These are phyloP conservation scores for Ceratocystiopsis sp. DNA, from an alignment of 2,329 filamentous ascomycete species.

Conservation along the genomic window DNA sequence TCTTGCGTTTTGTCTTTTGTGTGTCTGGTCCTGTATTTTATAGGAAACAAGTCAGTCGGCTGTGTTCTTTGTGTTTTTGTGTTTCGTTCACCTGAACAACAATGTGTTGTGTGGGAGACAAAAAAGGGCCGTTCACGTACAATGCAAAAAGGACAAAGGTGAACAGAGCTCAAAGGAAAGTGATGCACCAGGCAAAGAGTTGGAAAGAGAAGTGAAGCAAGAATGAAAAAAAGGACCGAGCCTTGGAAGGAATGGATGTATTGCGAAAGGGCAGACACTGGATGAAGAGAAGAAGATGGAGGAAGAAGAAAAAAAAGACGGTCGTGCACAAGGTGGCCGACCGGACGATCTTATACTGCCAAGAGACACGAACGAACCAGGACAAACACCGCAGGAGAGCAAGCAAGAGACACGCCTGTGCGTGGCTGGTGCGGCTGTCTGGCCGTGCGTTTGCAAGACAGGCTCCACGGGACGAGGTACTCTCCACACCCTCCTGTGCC, in stretches of 20 bases:
- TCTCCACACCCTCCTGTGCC: too few relatives aligned
- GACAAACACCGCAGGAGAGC: too few relatives aligned
- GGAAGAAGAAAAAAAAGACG: not conserved
- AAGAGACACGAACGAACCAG: too few relatives aligned
- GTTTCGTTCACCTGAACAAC: not conserved
- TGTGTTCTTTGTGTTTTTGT: conserved; percentile 2
- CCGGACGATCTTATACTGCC: too few relatives aligned
- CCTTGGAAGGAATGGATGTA: not conserved
- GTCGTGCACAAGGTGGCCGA: too few relatives aligned
- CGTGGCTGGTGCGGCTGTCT: too few relatives aligned
- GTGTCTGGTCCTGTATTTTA: too few relatives aligned
- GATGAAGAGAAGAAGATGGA: not conserved
- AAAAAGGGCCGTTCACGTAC: not conserved
- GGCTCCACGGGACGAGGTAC: too few relatives aligned
- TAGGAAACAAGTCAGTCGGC: too few relatives aligned
- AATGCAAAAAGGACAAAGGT: not conserved
- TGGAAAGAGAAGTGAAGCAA: not conserved
- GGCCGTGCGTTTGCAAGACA: too few relatives aligned
- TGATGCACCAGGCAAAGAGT: conserved; percentile 24
- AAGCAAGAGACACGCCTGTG: too few relatives aligned
- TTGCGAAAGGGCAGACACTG: not conserved
- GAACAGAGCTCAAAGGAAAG: conserved; percentile 16
- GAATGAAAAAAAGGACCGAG: not conserved
- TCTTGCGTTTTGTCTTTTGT: conserved; percentile 4
- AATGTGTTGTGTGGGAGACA: too few relatives aligned